phyloP scores from a whole-genome alignment of 306 rosid species.

The Rosa chinensis region DNA sequence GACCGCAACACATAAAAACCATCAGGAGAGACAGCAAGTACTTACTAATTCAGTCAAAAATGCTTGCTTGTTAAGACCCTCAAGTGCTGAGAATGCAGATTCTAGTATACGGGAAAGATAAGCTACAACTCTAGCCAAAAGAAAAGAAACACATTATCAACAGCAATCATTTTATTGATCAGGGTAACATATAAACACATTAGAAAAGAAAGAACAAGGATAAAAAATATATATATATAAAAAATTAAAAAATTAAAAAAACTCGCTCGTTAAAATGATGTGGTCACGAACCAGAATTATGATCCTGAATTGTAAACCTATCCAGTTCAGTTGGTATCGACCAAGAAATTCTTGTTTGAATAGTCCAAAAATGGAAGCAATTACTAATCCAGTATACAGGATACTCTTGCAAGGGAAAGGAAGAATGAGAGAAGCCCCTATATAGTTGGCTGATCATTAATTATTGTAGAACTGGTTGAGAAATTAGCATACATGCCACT shows the following conservation, averaged over 20 bases:
- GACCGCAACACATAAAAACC: slow-evolving; percentile 3
- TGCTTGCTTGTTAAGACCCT: slow-evolving; percentile 98
- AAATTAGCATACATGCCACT: neutral
- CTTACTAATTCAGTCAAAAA: slow-evolving; percentile 85
- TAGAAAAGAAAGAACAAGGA: neutral
- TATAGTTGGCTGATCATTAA: neutral
- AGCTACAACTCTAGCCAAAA: slow-evolving; percentile 78
- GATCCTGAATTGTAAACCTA: neutral
- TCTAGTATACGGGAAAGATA: slow-evolving; percentile 98
- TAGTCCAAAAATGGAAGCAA: neutral
- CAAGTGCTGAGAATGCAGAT: slow-evolving; percentile 92
- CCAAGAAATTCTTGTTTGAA: neutral
- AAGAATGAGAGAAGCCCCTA: neutral
- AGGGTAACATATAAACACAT: neutral
- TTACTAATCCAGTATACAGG: neutral
- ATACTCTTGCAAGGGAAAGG: slow-evolving; percentile 1
- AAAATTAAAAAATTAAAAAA: neutral
- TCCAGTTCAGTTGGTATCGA: neutral
- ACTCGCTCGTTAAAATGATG: neutral
- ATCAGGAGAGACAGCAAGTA: slow-evolving; percentile 12
- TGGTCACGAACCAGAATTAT: no score
- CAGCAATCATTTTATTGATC: neutral
- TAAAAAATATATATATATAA: neutral
- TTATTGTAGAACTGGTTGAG: neutral
- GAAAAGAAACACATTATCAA: slow-evolving; percentile 30